Base-by-base conservation (phyloP, 495 filamentous ascomycete species). In the Aspergillus coremiiformis region DNA sequence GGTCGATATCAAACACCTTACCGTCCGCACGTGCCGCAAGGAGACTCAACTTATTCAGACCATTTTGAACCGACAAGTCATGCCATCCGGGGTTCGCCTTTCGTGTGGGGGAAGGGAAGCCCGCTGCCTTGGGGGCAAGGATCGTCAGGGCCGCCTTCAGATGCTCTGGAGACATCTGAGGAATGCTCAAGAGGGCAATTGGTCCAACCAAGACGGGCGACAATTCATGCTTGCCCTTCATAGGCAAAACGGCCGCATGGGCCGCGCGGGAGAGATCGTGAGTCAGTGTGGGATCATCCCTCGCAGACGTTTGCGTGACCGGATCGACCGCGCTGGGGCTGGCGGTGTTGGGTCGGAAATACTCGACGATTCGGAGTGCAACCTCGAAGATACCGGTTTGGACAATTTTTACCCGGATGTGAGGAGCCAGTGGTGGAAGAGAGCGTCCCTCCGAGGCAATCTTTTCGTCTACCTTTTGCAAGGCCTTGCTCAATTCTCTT, bases 341-440 rank as follows among this genome's bases (percentile, higher is more conserved):
- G 12, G 66, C 60, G 12, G 65, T 47, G 22, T 59, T 73, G 4
- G 89, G 84, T 37, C 86, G 75, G 78, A 85, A 95, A 68, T 86
- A 90, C 63, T 97, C 93, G 49, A 90, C 84, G 42, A 96, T 80
- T 51, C 84, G 81, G 30, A 96, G 69, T 3, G 91, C 93, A 14
- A 85, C 76, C 54, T 83, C 83, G 73, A 98, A 92, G 46, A 97
- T 90, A 56, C 86, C 82, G n/a, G 87, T 87, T 64, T 90, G 85
- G 44, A 97, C 73, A 14, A 91, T 84, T 63, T 90, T 86, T 27
- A 97, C 64, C 65, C 86, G 82, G 56, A 91, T 82, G 20, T 71
- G 69, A 1, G 80, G 73, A 54, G 76, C 80, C 32, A 80, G 26
- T 5, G 71, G 59, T 12, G 70, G 62, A 10, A 68, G 47, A 30